These are phyloP conservation scores for Phaseolus coccineus DNA, from an alignment of 331 rosid genomes.

Conservation along the genomic window DNA sequence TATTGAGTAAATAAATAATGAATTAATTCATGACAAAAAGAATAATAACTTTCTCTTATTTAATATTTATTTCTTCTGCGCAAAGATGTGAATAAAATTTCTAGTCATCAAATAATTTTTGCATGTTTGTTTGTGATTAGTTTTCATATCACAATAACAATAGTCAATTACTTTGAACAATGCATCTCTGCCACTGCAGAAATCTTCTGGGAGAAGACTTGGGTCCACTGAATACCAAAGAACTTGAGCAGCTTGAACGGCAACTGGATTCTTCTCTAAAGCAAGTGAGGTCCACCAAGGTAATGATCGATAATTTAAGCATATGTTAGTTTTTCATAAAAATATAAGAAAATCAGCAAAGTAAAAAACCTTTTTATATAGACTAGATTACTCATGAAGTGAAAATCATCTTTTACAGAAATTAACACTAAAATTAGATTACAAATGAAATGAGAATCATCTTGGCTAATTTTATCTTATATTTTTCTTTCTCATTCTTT, in stretches of 20 bases:
- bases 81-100: not conserved
- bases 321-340: not conserved
- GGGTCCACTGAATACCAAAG: slow-evolving; percentile 85
- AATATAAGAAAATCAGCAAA: too few relatives aligned
- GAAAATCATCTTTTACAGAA: too few relatives aligned
- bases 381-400: too few relatives aligned
- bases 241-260: slow-evolving; percentile 95
- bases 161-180: not conserved
- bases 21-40: not conserved
- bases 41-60: not conserved
- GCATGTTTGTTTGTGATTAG: not conserved
- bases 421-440: too few relatives aligned
- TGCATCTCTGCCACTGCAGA: slow-evolving; percentile 48
- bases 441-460: too few relatives aligned
- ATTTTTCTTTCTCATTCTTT: too few relatives aligned
- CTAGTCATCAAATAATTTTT: not conserved
- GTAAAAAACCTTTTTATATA: too few relatives aligned
- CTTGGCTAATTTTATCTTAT: too few relatives aligned
- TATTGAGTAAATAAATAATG: not conserved
- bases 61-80: not conserved
- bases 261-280: slow-evolving; percentile 90
- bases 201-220: slow-evolving; percentile 94
- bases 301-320: slow-evolving; percentile 27
- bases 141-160: not conserved
- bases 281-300: slow-evolving; percentile 94